Evolutionary conservation across 768 basidiomycete species (phyloP).

Genomic region (Suillus hirtellus): DNA sequence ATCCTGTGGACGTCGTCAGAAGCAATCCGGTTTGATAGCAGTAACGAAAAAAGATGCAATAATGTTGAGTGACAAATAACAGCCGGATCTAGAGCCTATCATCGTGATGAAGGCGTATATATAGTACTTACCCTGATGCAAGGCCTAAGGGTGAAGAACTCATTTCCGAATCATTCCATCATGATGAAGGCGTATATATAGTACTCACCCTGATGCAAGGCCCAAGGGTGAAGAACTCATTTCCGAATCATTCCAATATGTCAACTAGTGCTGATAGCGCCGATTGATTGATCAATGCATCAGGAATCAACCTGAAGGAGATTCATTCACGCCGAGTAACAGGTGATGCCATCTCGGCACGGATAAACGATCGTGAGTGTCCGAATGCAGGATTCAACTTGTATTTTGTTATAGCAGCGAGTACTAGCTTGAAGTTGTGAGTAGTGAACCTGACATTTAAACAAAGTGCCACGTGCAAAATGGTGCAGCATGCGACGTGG

Average conservation of each 20-base stretch:
- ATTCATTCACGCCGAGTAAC: no score
- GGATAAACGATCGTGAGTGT: not conserved
- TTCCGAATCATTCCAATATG: not conserved
- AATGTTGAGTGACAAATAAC: not conserved
- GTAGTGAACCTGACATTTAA: no score
- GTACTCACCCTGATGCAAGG: not conserved
- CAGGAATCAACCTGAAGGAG: no score
- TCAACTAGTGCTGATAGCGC: no score
- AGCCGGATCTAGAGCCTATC: not conserved
- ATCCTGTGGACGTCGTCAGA: conserved; percentile 6
- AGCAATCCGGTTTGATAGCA: not conserved
- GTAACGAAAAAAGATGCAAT: not conserved
- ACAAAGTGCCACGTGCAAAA: not conserved
- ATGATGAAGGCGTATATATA: not conserved
- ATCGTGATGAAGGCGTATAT: not conserved
- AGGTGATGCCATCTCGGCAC: not conserved
- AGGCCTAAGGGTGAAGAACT: not conserved
- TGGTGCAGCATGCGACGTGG: not conserved
- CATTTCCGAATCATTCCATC: not conserved
- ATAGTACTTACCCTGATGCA: not conserved
- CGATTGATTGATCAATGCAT: no score
- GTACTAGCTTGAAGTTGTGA: no score
- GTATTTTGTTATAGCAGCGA: no score
- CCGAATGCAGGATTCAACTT: not conserved
- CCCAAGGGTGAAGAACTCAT: not conserved